Conservation (phyloP, 768 basidiomycete species). For the Xerocomus brunneocitrinus region DNA sequence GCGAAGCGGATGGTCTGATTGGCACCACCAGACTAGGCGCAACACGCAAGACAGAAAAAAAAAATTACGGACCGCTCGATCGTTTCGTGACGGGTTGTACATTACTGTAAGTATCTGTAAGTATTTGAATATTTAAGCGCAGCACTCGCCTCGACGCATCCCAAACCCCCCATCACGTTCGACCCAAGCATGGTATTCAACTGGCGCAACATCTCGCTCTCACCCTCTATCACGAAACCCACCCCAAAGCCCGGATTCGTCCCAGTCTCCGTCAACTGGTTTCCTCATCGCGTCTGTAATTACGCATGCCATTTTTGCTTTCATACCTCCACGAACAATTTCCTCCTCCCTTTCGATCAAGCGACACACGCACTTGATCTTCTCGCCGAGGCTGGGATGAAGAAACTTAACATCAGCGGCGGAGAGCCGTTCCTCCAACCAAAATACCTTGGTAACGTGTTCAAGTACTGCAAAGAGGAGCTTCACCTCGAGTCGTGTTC, state of each 20-base stretch:
- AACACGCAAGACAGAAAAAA: too few relatives aligned
- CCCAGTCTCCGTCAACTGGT: slow-evolving; percentile 16
- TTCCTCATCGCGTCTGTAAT: slow-evolving; percentile 18
- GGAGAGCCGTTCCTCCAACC: slow-evolving; percentile 32
- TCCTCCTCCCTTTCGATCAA: slow-evolving; percentile 28
- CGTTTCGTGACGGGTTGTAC: too few relatives aligned
- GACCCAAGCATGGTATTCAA: neutral
- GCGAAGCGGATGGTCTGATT: too few relatives aligned
- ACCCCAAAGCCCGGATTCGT: slow-evolving; percentile 6
- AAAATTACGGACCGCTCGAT: too few relatives aligned
- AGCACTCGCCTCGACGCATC: neutral
- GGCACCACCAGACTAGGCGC: too few relatives aligned
- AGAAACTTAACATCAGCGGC: slow-evolving; percentile 33
- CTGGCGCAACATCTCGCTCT: neutral
- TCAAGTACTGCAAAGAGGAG: slow-evolving; percentile 32
- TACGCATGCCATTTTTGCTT: slow-evolving; percentile 35
- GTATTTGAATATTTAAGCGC: neutral
- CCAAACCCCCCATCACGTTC: neutral
- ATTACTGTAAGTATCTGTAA: too few relatives aligned
- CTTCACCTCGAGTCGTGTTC: slow-evolving; percentile 28
- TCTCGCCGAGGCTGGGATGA: slow-evolving; percentile 29
- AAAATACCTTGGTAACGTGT: slow-evolving; percentile 30
- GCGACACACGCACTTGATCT: slow-evolving; percentile 28
- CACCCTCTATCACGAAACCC: neutral
- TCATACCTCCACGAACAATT: slow-evolving; percentile 27